These are phyloP conservation scores for Ceratobasidium sp. DNA, from an alignment of 1,284 basidiomycete genomes.

Conservation along the genomic window DNA sequence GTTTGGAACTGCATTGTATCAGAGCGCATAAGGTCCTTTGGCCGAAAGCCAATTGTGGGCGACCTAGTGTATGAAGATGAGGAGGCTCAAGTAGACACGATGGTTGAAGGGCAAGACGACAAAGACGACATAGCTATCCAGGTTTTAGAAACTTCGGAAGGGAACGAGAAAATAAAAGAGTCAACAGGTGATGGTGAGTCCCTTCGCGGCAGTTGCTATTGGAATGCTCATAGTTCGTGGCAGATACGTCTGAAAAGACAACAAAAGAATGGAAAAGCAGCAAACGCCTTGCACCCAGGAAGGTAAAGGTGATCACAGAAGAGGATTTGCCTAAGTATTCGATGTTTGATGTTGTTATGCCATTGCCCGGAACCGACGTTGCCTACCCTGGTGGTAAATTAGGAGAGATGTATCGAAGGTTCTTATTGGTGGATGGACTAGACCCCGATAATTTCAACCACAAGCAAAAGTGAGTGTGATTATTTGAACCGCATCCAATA, in stretches of 20 bases:
- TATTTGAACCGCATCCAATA: too few relatives aligned
- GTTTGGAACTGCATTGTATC: conserved; percentile 98
- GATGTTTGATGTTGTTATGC: conserved; percentile 95
- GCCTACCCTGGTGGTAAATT: conserved; percentile 85
- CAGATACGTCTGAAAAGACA: conserved; percentile 20
- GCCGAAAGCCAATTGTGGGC: conserved; percentile 80
- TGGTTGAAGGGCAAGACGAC: conserved; percentile 55
- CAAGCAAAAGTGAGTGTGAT: conserved; percentile 61
- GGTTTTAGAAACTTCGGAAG: conserved; percentile 35
- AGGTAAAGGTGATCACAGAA: conserved; percentile 77
- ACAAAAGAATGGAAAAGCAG: conserved; percentile 46
- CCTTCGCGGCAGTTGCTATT: too few relatives aligned
- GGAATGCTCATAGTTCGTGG: background rate
- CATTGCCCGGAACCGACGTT: conserved; percentile 91
- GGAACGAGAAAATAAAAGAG: conserved; percentile 17
- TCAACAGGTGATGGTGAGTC: background rate
- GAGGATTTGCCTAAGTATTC: conserved; percentile 79
- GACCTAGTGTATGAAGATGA: conserved; percentile 80
- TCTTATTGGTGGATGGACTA: conserved; percentile 83
- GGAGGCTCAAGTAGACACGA: conserved; percentile 27
- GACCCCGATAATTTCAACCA: conserved; percentile 87
- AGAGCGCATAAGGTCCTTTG: conserved; percentile 83
- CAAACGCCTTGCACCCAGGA: conserved; percentile 52
- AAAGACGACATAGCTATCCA: conserved; percentile 55
- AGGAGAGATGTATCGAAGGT: conserved; percentile 81